Base-by-base conservation (phyloP, 495 filamentous ascomycete species). In the Penicillium lividum region DNA sequence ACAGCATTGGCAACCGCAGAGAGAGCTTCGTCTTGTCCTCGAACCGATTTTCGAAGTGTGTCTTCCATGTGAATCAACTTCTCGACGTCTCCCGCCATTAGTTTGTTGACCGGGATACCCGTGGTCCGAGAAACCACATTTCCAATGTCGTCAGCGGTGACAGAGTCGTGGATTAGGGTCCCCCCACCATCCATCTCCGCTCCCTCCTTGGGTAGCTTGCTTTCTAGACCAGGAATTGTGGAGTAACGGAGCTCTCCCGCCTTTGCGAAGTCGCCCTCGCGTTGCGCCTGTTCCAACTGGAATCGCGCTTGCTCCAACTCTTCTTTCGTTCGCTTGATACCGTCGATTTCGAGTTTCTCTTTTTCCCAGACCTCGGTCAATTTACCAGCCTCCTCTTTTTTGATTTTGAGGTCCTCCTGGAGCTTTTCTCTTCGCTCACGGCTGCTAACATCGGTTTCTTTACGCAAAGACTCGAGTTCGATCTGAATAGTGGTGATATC, bases 401-500 rank as follows among this genome's bases (percentile, higher is more conserved):
- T 89, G 43, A 75, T 77, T 65, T 88, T 90, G 45, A 98, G 69
- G 22, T 84, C 86, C 34, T 77, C 73, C 69, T 97, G 86, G 4
- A 97, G 82, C 60, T 90, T 90, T 63, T 94, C 88, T 25, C 91
- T 83, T n/a, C 94, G 85, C 72, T 98, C 94, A 58, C 84, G 84
- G 58, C 91, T 96, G 11, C 86, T 85, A 42, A 95, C 76, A 65
- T 98, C 94, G 13, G 86, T 96, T 72, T 98, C 94, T 61, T 98
- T 98, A 50, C 94, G 84, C 30, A 98, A 80, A 52, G 93, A 97
- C 69, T 98, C 94, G 2, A 98, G 80, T 71, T 98, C 94, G 62
- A 98, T 98, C 64, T 97, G 93, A 40, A 98, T 90, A 1, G 94
- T 98, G 79, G 97, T 93, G 50, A 98, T 97, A 65, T 90, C 88